A percentile compares a stretch with the other conserved stretches of the same genome.
phyloP scores from a whole-genome alignment of 192 early-diverging fungal genomes.

The Linnemannia schmuckeri region DNA sequence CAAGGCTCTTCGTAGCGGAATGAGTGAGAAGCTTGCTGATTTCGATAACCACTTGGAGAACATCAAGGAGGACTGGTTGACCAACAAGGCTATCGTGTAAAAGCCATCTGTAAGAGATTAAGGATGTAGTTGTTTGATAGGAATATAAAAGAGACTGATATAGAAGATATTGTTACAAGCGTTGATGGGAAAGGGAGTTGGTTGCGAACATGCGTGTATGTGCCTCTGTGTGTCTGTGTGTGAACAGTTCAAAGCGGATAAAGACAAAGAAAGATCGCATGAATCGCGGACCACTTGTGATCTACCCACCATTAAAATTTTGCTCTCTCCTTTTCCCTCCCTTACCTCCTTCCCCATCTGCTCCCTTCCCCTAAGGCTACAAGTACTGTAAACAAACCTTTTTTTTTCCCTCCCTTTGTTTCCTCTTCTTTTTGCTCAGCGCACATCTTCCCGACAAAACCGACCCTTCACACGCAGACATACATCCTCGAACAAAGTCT shows the following conservation, averaged over 20 bases:
- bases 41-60: slow-evolving; percentile 82
- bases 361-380: too few species aligned
- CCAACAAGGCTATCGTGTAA: slow-evolving; percentile 45
- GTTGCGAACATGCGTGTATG: too few species aligned
- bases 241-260: too few species aligned
- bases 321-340: too few species aligned
- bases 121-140: background rate
- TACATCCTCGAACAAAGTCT: background rate
- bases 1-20: slow-evolving; percentile 56
- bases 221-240: too few species aligned
- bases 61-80: slow-evolving; percentile 72
- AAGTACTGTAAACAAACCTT: background rate
- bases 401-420: background rate
- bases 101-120: background rate
- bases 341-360: too few species aligned
- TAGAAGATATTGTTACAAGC: too few species aligned
- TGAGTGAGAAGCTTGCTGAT: slow-evolving; percentile 67
- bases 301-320: background rate
- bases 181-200: too few species aligned
- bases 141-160: background rate
- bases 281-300: background rate
- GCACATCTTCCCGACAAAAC: background rate
- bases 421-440: background rate
- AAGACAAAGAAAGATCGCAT: slow-evolving; percentile 9
- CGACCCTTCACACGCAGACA: background rate